These are phyloP conservation scores for Arabidopsis thaliana DNA, from an alignment of 345 rosid species.

Conservation along the genomic window DNA sequence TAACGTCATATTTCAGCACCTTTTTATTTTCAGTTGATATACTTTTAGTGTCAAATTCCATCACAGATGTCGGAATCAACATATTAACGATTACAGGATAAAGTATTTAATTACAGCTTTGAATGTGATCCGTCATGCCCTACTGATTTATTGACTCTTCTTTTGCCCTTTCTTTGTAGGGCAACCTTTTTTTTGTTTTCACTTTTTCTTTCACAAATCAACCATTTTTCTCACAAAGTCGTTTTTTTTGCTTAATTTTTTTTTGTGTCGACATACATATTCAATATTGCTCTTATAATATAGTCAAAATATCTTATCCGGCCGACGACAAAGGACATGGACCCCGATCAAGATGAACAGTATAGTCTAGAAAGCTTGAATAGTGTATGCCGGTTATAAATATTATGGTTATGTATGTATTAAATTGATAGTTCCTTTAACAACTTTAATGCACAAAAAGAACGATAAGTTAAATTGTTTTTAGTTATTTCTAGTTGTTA, in stretches of 20 bases:
- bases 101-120: constrained; percentile 25
- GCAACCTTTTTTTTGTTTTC: not conserved
- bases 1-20: constrained; percentile 24
- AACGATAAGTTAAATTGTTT: not conserved
- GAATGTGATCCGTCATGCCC: constrained; percentile 22
- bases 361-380: not conserved
- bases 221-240: not conserved
- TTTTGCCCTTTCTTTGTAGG: not conserved
- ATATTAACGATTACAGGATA: constrained; percentile 13
- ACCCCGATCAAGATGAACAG: constrained; percentile 13
- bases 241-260: not conserved
- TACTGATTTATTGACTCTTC: constrained; percentile 5
- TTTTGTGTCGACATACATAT: not conserved
- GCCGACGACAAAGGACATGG: constrained; percentile 16
- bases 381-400: constrained; percentile 5
- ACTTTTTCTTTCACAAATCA: constrained; percentile 38
- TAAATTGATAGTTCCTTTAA: not conserved
- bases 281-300: constrained; percentile 13
- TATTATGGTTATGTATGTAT: not conserved
- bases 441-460: not conserved
- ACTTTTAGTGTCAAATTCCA: constrained; percentile 3
- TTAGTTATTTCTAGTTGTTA: not conserved
- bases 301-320: constrained; percentile 38
- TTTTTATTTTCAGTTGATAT: not conserved
- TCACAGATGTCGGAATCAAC: constrained; percentile 36